Evolutionary conservation across 75 land plant genomes (phyloP).

Genomic region (Gnetum montanum): DNA sequence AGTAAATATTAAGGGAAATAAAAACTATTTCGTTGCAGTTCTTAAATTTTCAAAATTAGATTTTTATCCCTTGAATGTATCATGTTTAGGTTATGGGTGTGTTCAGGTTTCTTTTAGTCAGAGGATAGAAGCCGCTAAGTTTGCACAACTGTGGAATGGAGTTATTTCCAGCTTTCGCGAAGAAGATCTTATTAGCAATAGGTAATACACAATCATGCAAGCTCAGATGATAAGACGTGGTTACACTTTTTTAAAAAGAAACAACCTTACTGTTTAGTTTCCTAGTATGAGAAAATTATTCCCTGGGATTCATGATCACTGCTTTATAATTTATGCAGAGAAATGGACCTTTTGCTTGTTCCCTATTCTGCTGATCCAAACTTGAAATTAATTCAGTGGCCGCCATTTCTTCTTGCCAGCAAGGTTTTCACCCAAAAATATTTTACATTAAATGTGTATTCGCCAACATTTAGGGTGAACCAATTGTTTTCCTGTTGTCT

Average conservation of each 20-base stretch:
- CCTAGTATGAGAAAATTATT: no score
- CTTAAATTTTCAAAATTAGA: neutral
- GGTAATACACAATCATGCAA: no score
- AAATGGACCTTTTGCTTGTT: conserved; percentile 89
- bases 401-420: conserved; percentile 96
- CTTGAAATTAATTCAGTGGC: conserved; percentile 92
- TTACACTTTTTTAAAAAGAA: no score
- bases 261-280: no score
- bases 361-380: conserved; percentile 88
- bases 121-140: conserved; percentile 88
- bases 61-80: no score
- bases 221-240: no score
- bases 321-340: conserved; percentile 48
- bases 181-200: conserved; percentile 93
- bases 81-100: no score
- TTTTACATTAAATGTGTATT: no score
- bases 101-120: conserved; percentile 44
- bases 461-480: no score
- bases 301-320: no score
- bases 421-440: conserved; percentile 55
- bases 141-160: conserved; percentile 99
- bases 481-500: no score
- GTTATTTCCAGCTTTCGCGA: conserved; percentile 87
- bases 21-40: neutral
- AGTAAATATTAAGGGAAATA: no score